Evolutionary conservation across 2,329 filamentous ascomycete genomes (phyloP), one percentile per base, ranked within the genome.

Genomic region (Ceratocystis huliohia): DNA sequence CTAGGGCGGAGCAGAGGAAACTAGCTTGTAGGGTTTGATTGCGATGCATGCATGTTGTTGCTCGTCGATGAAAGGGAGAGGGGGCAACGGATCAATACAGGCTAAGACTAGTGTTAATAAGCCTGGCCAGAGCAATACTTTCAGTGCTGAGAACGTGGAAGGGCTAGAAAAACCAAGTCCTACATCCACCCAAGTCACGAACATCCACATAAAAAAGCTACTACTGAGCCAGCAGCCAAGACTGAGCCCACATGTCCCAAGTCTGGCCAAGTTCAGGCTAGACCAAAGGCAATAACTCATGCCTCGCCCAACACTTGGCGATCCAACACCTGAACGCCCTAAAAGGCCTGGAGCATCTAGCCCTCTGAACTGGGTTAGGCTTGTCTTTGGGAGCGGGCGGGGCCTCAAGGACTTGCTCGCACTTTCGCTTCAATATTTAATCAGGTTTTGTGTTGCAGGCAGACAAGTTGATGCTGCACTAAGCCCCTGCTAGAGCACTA

Each of bases 351-450:
- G 56, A n/a, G 56, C 28, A 30, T 33, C 28, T 57, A 28, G 48
- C 48, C 22, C 48, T 53, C 48, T 53, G 48, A 30, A n/a, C 28
- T 17, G 28, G 53, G 53, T 10, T 59, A 59, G 53, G 22, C 53
- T 15, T 53, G 48, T 53, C 48, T 53, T 53, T 10, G 25, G 13
- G 2, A 22, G 46, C n/a, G n/a, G 15, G 33, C 56, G 8, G 48
- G 56, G 56, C 48, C 48, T 53, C 48, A 53, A 59, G 28, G 56
- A 20, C 56, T 33, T 15, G 56, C 56, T 59, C 56, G 56, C 56
- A 30, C 56, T 33, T 30, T 59, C 56, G 56, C 56, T 37, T 41
- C 37, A 41, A 41, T 41, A 4, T 41, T 41, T 13, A 15, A 41
- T 41, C 37, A 4, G 37, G 37, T 41, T 41, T 41, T 41, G 37